A percentile compares a stretch with the other conserved stretches of the same genome.
Evolutionary conservation across 225 moss, liverwort and hornwort species (phyloP).

Genomic region (Sphagnum tenellum): DNA sequence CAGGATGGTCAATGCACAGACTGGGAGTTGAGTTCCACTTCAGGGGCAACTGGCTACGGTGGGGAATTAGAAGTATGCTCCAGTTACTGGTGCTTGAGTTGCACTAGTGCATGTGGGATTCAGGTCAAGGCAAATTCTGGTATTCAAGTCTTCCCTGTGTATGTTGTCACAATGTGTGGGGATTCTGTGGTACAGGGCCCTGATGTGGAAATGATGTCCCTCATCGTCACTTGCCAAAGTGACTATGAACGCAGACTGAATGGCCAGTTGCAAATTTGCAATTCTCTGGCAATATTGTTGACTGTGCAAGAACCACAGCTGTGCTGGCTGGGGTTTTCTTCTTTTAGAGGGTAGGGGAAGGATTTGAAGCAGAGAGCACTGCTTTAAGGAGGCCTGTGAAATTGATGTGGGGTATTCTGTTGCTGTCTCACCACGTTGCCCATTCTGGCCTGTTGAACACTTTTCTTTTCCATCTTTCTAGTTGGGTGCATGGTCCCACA

Average conservation of each 20-base stretch:
- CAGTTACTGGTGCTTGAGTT: constrained; percentile 19
- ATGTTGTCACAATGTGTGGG: constrained; percentile 45
- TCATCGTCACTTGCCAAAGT: constrained; percentile 43
- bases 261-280: constrained; percentile 47
- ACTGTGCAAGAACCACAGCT: constrained; percentile 37
- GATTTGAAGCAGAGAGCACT: constrained; percentile 41
- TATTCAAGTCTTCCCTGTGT: constrained; percentile 38
- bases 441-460: constrained; percentile 17
- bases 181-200: constrained; percentile 41
- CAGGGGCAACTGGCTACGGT: constrained; percentile 52
- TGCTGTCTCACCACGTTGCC: constrained; percentile 25
- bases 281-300: constrained; percentile 35
- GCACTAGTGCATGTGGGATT: constrained; percentile 42
- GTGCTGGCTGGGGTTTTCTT: constrained; percentile 32
- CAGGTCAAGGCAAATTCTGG: constrained; percentile 41
- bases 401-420: constrained; percentile 24
- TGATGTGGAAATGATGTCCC: constrained; percentile 37
- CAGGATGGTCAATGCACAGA: constrained; percentile 34
- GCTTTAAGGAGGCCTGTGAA: constrained; percentile 27
- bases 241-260: constrained; percentile 43
- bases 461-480: constrained; percentile 17
- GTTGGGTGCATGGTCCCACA: constrained; percentile 1
- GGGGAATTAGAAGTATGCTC: constrained; percentile 48
- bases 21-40: constrained; percentile 45
- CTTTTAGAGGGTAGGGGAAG: constrained; percentile 31